Evolutionary conservation across 108 stramenopile species (phyloP).

Genomic region (Fistulifera pelliculosa): DNA sequence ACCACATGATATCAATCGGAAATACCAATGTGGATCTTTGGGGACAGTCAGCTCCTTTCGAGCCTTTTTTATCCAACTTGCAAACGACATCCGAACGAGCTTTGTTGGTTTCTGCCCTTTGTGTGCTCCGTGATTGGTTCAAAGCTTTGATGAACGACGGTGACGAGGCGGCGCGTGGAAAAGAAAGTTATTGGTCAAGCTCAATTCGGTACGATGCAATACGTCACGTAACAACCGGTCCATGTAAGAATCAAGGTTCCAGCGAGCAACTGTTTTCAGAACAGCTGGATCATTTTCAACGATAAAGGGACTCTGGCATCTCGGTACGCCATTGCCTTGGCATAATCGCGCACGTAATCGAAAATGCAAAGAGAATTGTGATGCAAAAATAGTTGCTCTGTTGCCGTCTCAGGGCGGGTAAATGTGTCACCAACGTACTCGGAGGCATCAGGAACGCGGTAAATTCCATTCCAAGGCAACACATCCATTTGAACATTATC

Average conservation of each 20-base stretch:
- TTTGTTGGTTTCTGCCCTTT: conserved; percentile 73
- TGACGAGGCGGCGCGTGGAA: conserved; percentile 70
- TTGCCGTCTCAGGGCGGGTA: neutral
- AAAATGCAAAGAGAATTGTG: conserved; percentile 81
- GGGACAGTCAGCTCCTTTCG: conserved; percentile 29
- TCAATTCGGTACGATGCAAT: conserved; percentile 65
- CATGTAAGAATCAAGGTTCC: conserved; percentile 76
- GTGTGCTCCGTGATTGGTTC: conserved; percentile 22
- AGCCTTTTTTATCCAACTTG: conserved; percentile 78
- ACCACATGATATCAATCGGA: conserved; percentile 81
- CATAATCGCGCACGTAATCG: conserved; percentile 69
- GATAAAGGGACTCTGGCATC: conserved; percentile 91
- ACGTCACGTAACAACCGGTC: conserved; percentile 46
- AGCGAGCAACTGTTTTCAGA: conserved; percentile 63
- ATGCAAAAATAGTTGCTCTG: conserved; percentile 4
- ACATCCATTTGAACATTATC: neutral
- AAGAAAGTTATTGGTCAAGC: conserved; percentile 84
- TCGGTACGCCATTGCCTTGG: conserved; percentile 80
- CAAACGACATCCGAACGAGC: conserved; percentile 67
- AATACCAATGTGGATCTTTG: conserved; percentile 76
- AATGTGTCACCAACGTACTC: conserved; percentile 36
- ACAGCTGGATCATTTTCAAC: conserved; percentile 88
- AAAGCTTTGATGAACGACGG: conserved; percentile 77
- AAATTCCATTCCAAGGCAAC: conserved; percentile 11
- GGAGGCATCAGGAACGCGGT: conserved; percentile 49